phyloP scores from a whole-genome alignment of 2,329 filamentous ascomycete species.

The Dactylellina leptospora region DNA sequence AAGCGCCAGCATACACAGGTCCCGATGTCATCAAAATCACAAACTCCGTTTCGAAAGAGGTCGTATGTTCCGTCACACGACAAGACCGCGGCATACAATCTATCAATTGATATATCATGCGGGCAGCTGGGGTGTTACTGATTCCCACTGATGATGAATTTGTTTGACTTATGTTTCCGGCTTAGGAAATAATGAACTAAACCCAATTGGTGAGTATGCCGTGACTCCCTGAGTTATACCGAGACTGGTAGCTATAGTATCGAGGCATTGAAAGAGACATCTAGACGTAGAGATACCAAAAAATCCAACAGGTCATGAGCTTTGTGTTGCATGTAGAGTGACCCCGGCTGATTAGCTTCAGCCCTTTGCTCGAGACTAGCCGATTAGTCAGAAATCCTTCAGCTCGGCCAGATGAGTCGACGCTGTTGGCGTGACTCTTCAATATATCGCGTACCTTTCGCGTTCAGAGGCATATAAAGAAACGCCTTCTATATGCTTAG shows the following conservation, averaged over 20 bases:
- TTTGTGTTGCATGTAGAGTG: conserved; percentile 16
- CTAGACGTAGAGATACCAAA: too few relatives aligned
- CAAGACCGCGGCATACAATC: too few relatives aligned
- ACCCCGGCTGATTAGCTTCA: too few relatives aligned
- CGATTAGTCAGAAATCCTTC: neutral
- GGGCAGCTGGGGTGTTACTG: too few relatives aligned
- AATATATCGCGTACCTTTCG: conserved; percentile 3
- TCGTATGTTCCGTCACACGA: neutral
- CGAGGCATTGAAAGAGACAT: conserved; percentile 4
- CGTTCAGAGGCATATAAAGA: conserved; percentile 24
- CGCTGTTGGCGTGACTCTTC: conserved; percentile 31
- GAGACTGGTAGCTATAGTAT: neutral
- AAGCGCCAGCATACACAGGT: neutral
- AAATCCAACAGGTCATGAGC: conserved; percentile 10
- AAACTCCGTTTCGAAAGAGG: neutral
- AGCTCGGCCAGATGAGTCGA: conserved; percentile 10
- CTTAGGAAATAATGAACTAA: too few relatives aligned
- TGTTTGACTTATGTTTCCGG: too few relatives aligned
- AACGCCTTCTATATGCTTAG: conserved; percentile 9
- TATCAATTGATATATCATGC: conserved; percentile 40
- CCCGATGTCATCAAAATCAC: conserved; percentile 1
- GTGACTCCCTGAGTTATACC: too few relatives aligned
- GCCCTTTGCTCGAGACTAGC: neutral
- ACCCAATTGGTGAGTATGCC: too few relatives aligned
- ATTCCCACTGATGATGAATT: too few relatives aligned